Evolutionary conservation across 2,329 filamentous ascomycete genomes (phyloP), one percentile per base, ranked within the genome.

Genomic region (Fusarium praegraminearum): DNA sequence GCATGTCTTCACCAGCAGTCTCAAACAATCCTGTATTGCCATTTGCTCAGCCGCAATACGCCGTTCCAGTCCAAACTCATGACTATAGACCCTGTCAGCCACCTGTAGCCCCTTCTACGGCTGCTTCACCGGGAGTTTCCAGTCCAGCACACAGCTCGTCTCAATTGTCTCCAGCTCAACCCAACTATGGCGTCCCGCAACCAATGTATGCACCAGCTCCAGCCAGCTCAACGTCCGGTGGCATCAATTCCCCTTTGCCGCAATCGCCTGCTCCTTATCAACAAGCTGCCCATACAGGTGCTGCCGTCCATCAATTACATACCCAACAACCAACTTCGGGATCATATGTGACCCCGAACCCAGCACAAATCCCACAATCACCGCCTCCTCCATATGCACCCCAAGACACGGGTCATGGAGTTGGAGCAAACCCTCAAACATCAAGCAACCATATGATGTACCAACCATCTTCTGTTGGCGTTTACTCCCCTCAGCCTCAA

Each of bases 371-470:
- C 20, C 64, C 72, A 13, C 64, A 66, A 32, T 73, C 72, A 28
- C 73, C 73, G 12, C 73, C 72, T 15, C 73, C 73, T 50, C 71
- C 73, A 6, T 75, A 75, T 59, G 59, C 57, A 26, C 63, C 59
- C n/a, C 71, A 71, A 30, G 53, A 57, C 18, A 33, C 20, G 12
- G 50, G 54, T 11, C 33, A 40, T 40, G 50, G 69, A 28, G 65
- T 62, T 22, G 70, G 47, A 49, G 52, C 63, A 20, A 67, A 71
- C 12, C 62, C 63, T 44, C 57, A 62, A 51, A 33, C 44, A 41
- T 30, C 60, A 45, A 71, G 47, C 13, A 66, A 71, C 30, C 28
- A 52, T 35, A 63, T 54, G 11, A 57, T 54, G 15, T 71, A 72
- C 22, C 64, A 72, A 22, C 26, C 49, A 13, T 62, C 68, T 46